Conservation (phyloP, 1,139 yeast species). For the Blastobotrys ciferrii region DNA sequence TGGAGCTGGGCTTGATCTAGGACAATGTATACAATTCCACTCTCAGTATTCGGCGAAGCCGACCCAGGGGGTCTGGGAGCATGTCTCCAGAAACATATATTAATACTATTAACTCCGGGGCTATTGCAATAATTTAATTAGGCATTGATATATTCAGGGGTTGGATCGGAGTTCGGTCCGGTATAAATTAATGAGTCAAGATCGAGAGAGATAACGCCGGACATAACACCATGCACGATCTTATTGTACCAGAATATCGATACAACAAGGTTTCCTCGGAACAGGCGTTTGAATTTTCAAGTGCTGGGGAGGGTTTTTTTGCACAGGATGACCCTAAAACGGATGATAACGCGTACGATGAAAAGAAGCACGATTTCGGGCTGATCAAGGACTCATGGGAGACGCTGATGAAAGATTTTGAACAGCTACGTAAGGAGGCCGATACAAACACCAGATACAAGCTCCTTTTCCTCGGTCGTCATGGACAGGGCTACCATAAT, state of each 20-base stretch:
- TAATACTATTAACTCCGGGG: too few species aligned
- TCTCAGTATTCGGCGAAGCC: too few species aligned
- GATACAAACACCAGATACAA: slow-evolving; percentile 47
- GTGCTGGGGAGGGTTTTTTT: slow-evolving; percentile 45
- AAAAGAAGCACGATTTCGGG: slow-evolving; percentile 51
- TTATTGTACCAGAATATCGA: not conserved
- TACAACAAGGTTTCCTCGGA: slow-evolving; percentile 7
- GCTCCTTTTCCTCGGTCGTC: slow-evolving; percentile 63
- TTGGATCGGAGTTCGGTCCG: not conserved
- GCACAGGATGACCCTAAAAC: slow-evolving; percentile 47
- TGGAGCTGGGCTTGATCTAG: too few species aligned
- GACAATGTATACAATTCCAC: too few species aligned
- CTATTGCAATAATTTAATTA: too few species aligned
- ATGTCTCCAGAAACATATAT: too few species aligned
- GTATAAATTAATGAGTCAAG: not conserved
- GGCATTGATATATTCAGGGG: not conserved
- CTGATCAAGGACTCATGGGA: slow-evolving; percentile 46
- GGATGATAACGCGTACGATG: slow-evolving; percentile 50
- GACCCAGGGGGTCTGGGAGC: too few species aligned
- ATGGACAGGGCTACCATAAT: slow-evolving; percentile 79
- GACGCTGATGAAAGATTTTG: slow-evolving; percentile 39
- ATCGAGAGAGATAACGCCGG: too few species aligned
- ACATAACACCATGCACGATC: slow-evolving; percentile 3
- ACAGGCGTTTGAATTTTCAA: slow-evolving; percentile 14
- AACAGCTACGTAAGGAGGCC: slow-evolving; percentile 41